Percentiles rank a stretch among this genome's conserved stretches.
Evolutionary conservation across 1,284 basidiomycete genomes (phyloP).

Genomic region (Retiboletus flavoniger): DNA sequence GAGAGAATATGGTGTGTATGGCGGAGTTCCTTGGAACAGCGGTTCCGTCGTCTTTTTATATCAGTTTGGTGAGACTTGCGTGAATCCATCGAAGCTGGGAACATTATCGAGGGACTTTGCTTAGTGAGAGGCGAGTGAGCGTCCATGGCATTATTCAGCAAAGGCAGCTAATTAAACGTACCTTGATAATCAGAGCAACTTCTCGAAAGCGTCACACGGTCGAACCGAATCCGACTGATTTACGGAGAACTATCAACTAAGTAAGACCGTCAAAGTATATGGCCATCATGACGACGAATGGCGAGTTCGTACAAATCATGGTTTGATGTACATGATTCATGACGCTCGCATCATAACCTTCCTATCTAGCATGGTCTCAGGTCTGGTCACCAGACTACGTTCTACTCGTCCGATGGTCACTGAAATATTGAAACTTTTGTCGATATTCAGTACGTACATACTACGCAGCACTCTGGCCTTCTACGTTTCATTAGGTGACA

Average conservation of each 20-base stretch:
- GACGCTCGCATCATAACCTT: neutral
- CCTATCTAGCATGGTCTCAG: too few species aligned
- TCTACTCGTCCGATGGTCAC: neutral
- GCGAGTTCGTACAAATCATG: neutral
- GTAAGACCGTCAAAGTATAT: neutral
- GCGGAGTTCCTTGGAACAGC: neutral
- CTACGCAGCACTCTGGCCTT: neutral
- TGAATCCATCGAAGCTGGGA: neutral
- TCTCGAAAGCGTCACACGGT: neutral
- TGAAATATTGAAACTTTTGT: neutral
- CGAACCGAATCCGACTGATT: neutral
- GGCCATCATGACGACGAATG: neutral
- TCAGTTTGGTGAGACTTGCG: neutral
- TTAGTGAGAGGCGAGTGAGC: neutral
- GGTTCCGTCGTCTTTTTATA: conserved; percentile 6
- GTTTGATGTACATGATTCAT: neutral
- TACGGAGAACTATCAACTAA: too few species aligned
- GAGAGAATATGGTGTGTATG: neutral
- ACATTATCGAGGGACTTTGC: neutral
- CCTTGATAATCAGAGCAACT: neutral
- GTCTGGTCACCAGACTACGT: neutral
- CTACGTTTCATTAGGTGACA: neutral
- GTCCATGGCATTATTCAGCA: neutral
- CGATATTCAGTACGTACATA: neutral
- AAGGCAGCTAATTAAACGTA: neutral